phyloP scores from a whole-genome alignment of 148 eudicot species.

The Oxyria digyna region DNA sequence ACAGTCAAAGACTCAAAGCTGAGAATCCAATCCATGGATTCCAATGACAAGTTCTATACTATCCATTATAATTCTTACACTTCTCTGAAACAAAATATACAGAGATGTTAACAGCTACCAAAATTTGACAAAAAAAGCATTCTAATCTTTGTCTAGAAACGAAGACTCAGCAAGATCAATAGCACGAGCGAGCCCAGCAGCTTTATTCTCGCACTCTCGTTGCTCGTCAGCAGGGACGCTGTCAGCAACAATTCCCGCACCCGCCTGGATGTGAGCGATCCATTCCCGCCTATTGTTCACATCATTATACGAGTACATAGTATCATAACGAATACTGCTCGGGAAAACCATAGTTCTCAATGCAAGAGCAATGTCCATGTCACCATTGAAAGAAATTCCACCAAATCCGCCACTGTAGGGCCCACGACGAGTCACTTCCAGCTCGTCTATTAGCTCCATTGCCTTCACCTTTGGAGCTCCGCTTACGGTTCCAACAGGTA shows the following conservation, averaged over 20 bases:
- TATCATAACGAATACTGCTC: constrained; percentile 57
- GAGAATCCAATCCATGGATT: too few species aligned
- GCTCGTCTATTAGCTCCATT: constrained; percentile 90
- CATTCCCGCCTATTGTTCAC: constrained; percentile 54
- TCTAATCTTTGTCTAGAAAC: constrained; percentile 37
- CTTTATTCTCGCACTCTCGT: constrained; percentile 93
- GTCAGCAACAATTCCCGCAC: constrained; percentile 96
- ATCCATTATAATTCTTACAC: not conserved
- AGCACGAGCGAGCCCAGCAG: constrained; percentile 89
- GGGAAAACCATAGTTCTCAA: constrained; percentile 92
- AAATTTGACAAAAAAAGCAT: not conserved
- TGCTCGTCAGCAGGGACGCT: constrained; percentile 88
- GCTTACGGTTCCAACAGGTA: constrained; percentile 99
- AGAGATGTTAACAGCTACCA: not conserved
- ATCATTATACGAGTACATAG: constrained; percentile 80
- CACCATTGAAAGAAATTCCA: constrained; percentile 90
- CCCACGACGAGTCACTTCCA: constrained; percentile 88
- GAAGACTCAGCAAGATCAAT: constrained; percentile 97
- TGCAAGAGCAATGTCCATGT: constrained; percentile 94
- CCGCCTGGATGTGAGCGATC: constrained; percentile 95
- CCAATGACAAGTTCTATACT: too few species aligned
- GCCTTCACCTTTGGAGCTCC: constrained; percentile 99
- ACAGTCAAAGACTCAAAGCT: too few species aligned
- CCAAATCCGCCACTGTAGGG: constrained; percentile 99
- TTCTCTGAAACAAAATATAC: not conserved